Evolutionary conservation across 2,329 filamentous ascomycete species (phyloP).

Genomic region (Nannizzia gypsea): DNA sequence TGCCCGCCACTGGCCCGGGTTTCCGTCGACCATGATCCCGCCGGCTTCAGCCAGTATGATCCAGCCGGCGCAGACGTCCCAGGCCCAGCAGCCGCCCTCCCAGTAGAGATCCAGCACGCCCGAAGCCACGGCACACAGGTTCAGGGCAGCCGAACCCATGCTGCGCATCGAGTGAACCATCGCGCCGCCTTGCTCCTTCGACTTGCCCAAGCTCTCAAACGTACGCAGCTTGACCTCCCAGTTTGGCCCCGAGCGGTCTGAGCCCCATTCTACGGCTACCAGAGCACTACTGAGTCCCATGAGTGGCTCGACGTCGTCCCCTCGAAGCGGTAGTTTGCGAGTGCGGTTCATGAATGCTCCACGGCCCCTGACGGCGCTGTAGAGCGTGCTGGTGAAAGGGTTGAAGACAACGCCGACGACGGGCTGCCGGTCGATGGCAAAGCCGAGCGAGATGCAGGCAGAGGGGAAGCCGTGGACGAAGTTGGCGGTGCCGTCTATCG

Average conservation of each 20-base stretch:
- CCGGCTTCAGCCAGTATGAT: conserved; percentile 50
- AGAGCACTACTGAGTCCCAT: conserved; percentile 40
- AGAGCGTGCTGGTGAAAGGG: conserved; percentile 45
- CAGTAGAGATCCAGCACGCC: conserved; percentile 51
- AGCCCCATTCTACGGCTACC: conserved; percentile 51
- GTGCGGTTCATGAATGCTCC: conserved; percentile 40
- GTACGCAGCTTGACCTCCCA: conserved; percentile 46
- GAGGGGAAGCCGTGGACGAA: conserved; percentile 52
- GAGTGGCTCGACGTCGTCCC: conserved; percentile 34
- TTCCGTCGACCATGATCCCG: conserved; percentile 48
- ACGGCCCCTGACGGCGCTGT: conserved; percentile 43
- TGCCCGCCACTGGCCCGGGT: conserved; percentile 46
- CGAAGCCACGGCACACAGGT: conserved; percentile 48
- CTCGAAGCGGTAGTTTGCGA: conserved; percentile 36
- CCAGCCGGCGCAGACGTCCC: conserved; percentile 56
- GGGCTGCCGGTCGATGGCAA: conserved; percentile 40
- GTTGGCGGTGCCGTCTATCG: conserved; percentile 55
- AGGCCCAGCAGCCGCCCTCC: conserved; percentile 55
- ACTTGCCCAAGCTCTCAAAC: conserved; percentile 38
- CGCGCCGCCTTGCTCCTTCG: conserved; percentile 44
- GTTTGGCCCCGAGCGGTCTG: conserved; percentile 45
- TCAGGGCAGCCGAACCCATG: conserved; percentile 49
- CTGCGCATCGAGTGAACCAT: conserved; percentile 51
- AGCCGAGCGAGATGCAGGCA: conserved; percentile 48
- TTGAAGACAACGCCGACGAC: conserved; percentile 51